Evolutionary conservation across 2,329 filamentous ascomycete genomes (phyloP), one percentile per base, ranked within the genome.

Genomic region (Cryphonectria japonica): DNA sequence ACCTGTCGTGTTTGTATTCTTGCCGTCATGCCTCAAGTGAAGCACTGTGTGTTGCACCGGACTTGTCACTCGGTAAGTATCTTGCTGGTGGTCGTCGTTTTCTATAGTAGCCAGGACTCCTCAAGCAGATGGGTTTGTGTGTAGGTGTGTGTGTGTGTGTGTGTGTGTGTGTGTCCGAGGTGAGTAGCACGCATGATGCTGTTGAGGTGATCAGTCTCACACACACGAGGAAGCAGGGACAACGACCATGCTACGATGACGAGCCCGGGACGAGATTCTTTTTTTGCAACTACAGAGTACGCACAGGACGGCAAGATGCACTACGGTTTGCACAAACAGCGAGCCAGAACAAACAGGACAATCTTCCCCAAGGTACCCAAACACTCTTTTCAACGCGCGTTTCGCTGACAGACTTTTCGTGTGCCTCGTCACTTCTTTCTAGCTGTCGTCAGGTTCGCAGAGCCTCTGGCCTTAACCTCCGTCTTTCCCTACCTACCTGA

Each of bases 391-490:
- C 7, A 50, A 7, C 69, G 69, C 67, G 62, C 52, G 75, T 64
- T 43, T 70, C 72, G 77, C 82, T 84, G 77, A 84, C 77, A 39
- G 72, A 70, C 50, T 61, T 72, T 26, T 14, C 11, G 54, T 59
- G 9, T 59, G 26, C 19, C 37, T 39, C 9, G 19, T 62, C 60
- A 39, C 66, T 67, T 71, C 2, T 13, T 71, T 75, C 57, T 69
- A 94, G 92, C 92, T 78, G 86, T 94, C 83, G 93, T 92, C 78
- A 88, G 93, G 77, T 92, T 95, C 77, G 91, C 92, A 72, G 93
- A 95, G 79, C 93, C 93, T 11, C 82, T 92, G 72, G 87, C 92
- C 9, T 84, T 92, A 76, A 93, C 92, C 19, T 93, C 91, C 34
- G 89, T 93, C 74, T 91, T 91, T 72, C 92, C 91, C 78, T 87